Evolutionary conservation across 352 stramenopile genomes (phyloP).

Genomic region (Phytophthora vignae): DNA sequence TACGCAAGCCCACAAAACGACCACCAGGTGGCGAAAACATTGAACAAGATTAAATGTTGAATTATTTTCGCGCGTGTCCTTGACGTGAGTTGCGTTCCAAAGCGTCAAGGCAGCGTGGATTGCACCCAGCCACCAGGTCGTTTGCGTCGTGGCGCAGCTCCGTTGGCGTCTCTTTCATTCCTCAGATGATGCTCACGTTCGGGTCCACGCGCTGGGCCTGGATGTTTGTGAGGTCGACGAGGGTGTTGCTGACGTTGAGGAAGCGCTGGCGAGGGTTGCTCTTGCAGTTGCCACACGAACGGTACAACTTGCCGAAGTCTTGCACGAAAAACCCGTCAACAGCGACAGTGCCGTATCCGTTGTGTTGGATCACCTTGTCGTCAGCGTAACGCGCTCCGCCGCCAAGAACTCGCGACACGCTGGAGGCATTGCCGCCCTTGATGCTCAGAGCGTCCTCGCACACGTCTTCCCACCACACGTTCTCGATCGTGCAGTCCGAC

Average conservation of each 20-base stretch:
- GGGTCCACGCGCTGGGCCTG: constrained; percentile 37
- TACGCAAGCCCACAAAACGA: constrained; percentile 1
- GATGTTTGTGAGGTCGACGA: constrained; percentile 31
- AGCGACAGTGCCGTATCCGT: constrained; percentile 16
- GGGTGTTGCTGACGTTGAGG: constrained; percentile 47
- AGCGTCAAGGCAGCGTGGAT: neutral
- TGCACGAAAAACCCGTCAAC: constrained; percentile 26
- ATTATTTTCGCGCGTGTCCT: neutral
- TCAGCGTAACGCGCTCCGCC: constrained; percentile 52
- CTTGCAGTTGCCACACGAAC: constrained; percentile 48
- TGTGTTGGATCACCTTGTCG: constrained; percentile 52
- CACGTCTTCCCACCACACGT: constrained; percentile 43
- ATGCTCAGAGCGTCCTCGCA: constrained; percentile 48
- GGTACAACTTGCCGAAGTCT: constrained; percentile 37
- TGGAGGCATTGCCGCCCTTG: constrained; percentile 45
- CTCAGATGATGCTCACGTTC: constrained; percentile 44
- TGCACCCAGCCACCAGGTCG: neutral
- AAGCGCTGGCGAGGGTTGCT: constrained; percentile 44
- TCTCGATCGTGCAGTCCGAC: constrained; percentile 46
- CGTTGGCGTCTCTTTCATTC: neutral
- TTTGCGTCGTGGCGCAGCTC: neutral
- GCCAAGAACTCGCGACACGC: constrained; percentile 42
- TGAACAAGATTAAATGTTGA: neutral
- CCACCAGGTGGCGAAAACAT: neutral
- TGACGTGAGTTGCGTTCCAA: constrained; percentile 4